Base-by-base conservation (phyloP, 140 eudicot genomes). In the Bidens hawaiensis region DNA sequence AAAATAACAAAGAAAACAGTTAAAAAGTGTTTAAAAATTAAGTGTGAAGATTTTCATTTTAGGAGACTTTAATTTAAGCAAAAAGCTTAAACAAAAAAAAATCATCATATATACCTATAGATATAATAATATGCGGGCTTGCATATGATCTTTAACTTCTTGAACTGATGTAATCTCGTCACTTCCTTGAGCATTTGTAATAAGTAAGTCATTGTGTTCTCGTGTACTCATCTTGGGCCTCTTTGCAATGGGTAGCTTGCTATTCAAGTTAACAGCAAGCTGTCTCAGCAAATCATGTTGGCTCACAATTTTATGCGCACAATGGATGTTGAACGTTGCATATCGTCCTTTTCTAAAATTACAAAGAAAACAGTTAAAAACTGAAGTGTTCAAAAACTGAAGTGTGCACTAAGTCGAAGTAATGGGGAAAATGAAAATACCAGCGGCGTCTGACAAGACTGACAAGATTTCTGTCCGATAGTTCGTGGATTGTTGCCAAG, bases 401-500 rank as follows among this genome's bases (percentile, higher is more conserved):
- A n/a, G n/a, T n/a, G n/a, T n/a, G n/a, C n/a, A n/a, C n/a, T n/a
- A n/a, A n/a, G n/a, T n/a, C n/a, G n/a, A n/a, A n/a, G n/a, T 33
- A 41, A 42, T 33, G 28, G 31, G 27, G 21, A 45, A 48, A 36
- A 49, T 5, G 10, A 2, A 16, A 48, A 6, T 75, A 83, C 89
- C 81, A 6, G 30, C 62, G 26, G 65, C 25, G 13, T n/a, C n/a
- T n/a, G n/a, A 59, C 25, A 41, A 76, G 63, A 65, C 65, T 56
- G 47, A 75, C 70, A 60, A 79, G 89, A 68, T 79, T 73, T 66
- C 78, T 54, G 21, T 22, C 38, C 5, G 76, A 66, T 41, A 79
- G 83, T 63, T 66, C 76, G 57, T 40, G 2, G 31, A 83, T 72
- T 33, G 28, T 65, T 15, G 3, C 46, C 0, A 79, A 23, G 57